Percentiles rank a stretch among this genome's conserved stretches.
phyloP scores from a whole-genome alignment of 352 stramenopile species.

The Globisporangium megalacanthum region DNA sequence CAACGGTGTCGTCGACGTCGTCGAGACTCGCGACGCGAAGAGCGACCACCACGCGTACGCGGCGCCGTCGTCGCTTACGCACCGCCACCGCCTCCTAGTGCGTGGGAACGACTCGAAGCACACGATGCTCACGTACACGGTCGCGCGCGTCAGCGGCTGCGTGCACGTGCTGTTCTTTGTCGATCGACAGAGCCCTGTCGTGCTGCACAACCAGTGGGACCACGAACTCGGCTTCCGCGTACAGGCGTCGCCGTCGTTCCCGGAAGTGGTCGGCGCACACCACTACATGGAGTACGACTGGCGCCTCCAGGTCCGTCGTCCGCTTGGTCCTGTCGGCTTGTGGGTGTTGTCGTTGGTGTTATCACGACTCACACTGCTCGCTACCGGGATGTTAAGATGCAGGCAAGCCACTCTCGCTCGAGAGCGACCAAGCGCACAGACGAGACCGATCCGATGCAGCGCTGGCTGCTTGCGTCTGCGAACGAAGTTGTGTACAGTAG shows the following conservation, averaged over 20 bases:
- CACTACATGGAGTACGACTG: constrained; percentile 80
- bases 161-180: constrained; percentile 67
- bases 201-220: constrained; percentile 64
- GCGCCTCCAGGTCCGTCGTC: constrained; percentile 29
- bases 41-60: constrained; percentile 27
- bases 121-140: constrained; percentile 67
- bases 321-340: background rate
- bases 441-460: constrained; percentile 9
- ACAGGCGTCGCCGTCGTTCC: constrained; percentile 33
- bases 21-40: constrained; percentile 15
- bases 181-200: constrained; percentile 55
- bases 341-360: background rate
- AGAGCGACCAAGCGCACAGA: background rate
- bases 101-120: constrained; percentile 40
- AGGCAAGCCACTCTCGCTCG: constrained; percentile 2
- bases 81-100: constrained; percentile 54
- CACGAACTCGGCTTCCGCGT: constrained; percentile 42
- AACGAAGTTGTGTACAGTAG: constrained; percentile 5
- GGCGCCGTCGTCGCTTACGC: constrained; percentile 32
- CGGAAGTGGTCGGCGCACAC: constrained; percentile 43
- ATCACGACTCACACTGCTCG: background rate
- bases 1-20: constrained; percentile 20
- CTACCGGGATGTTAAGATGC: background rate
- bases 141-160: constrained; percentile 35
- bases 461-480: constrained; percentile 34